Evolutionary conservation across 2,329 filamentous ascomycete genomes (phyloP).

Genomic region (Hypocrella siamensis): DNA sequence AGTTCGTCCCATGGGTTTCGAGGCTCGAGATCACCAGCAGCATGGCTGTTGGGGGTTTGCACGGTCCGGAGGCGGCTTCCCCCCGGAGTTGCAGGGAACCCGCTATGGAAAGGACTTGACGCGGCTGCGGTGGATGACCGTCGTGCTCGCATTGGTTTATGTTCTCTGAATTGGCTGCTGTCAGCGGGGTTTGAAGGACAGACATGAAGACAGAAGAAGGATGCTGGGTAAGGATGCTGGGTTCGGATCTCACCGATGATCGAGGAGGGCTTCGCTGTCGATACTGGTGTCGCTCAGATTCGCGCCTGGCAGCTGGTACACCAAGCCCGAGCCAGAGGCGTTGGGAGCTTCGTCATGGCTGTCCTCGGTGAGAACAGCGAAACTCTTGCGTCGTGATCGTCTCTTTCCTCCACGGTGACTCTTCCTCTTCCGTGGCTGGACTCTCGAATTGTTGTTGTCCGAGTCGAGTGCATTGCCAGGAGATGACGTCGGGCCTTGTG

Average conservation of each 20-base stretch:
- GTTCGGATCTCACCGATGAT: slow-evolving; percentile 50
- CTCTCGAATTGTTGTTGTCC: too few species aligned
- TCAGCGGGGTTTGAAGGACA: too few species aligned
- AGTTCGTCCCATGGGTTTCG: slow-evolving; percentile 30
- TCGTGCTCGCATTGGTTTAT: slow-evolving; percentile 47
- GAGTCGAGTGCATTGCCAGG: slow-evolving; percentile 2
- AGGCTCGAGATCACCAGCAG: slow-evolving; percentile 31
- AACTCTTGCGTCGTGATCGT: slow-evolving; percentile 62
- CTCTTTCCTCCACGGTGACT: slow-evolving; percentile 64
- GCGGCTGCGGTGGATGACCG: slow-evolving; percentile 35
- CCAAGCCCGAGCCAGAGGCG: slow-evolving; percentile 25
- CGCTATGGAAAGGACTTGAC: slow-evolving; percentile 18
- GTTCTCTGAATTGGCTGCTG: slow-evolving; percentile 25
- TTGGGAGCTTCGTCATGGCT: slow-evolving; percentile 20
- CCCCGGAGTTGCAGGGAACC: slow-evolving; percentile 11
- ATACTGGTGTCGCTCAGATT: slow-evolving; percentile 73
- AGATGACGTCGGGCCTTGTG: slow-evolving; percentile 3
- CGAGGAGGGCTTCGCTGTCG: slow-evolving; percentile 74
- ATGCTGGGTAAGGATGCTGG: too few species aligned
- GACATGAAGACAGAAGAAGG: too few species aligned
- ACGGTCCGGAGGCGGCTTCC: slow-evolving; percentile 20
- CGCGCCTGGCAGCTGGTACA: slow-evolving; percentile 32
- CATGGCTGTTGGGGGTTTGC: slow-evolving; percentile 17
- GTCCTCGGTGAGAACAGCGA: slow-evolving; percentile 50
- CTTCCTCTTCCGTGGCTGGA: slow-evolving; percentile 49